Conservation (phyloP, 2,329 filamentous ascomycete genomes). For the Ophidiomyces ophidiicola region DNA sequence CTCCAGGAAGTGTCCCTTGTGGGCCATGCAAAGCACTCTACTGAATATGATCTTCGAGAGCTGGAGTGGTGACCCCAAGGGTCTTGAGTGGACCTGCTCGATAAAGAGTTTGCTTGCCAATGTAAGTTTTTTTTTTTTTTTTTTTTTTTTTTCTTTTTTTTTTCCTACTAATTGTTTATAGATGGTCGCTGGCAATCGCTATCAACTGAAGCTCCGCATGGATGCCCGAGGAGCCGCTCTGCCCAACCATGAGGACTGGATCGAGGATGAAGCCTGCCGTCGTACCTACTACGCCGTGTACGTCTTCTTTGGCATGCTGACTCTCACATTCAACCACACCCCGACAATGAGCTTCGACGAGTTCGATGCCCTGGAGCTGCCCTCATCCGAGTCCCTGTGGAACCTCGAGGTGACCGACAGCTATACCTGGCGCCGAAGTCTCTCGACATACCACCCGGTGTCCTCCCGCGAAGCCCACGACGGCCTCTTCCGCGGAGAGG, state of each 20-base stretch:
- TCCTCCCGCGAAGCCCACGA: conserved; percentile 93
- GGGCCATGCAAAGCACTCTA: conserved; percentile 95
- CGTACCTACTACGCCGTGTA: conserved; percentile 98
- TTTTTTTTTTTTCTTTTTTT: neutral
- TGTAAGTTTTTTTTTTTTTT: conserved; percentile 25
- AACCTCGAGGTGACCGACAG: conserved; percentile 72
- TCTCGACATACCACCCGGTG: conserved; percentile 46
- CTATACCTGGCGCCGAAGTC: conserved; percentile 67
- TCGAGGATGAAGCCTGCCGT: conserved; percentile 90
- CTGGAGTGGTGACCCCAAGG: conserved; percentile 97
- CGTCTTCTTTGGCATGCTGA: conserved; percentile 94
- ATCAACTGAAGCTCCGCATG: conserved; percentile 85
- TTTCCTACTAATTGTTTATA: conserved; percentile 21
- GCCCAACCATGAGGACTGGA: conserved; percentile 79
- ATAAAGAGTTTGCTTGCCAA: conserved; percentile 97
- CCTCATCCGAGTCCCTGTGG: conserved; percentile 89
- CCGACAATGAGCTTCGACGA: conserved; percentile 97
- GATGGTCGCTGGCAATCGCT: conserved; percentile 95
- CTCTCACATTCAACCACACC: conserved; percentile 93
- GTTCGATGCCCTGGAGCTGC: conserved; percentile 83
- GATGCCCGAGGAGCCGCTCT: conserved; percentile 68
- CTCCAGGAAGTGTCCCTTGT: conserved; percentile 89
- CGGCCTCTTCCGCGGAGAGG: conserved; percentile 87
- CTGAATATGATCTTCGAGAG: conserved; percentile 98
- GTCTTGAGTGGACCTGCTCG: conserved; percentile 95